Percentiles rank a stretch among this genome's conserved stretches.
Conservation (phyloP, 176 grass and related monocot species). For the Zoysia pacifica region DNA sequence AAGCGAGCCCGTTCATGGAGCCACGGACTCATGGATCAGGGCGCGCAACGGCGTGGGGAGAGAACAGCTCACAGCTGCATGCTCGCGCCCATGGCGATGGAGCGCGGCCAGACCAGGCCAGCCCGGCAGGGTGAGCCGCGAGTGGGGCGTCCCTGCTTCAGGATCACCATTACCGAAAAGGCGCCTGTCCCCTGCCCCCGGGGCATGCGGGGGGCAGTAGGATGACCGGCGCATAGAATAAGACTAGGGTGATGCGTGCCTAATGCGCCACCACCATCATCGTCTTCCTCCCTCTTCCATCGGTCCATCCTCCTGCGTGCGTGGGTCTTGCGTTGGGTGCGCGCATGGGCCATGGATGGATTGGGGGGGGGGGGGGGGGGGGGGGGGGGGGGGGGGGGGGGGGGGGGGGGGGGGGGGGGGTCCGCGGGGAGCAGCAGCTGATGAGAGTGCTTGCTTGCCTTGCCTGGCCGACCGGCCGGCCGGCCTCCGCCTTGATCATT, state of each 20-base stretch:
- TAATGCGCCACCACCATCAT: slow-evolving; percentile 14
- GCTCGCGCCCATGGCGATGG: slow-evolving; percentile 4
- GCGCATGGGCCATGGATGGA: slow-evolving; percentile 20
- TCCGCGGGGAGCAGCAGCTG: no score
- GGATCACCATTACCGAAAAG: slow-evolving; percentile 43
- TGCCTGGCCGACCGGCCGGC: neutral
- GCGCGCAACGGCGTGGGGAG: neutral
- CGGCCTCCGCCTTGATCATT: slow-evolving; percentile 38
- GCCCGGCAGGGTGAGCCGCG: neutral
- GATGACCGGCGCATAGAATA: slow-evolving; percentile 45
- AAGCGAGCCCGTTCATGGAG: neutral
- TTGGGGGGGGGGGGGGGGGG: no score
- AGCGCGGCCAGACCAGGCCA: neutral
- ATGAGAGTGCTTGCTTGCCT: neutral
- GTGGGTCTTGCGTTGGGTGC: neutral
- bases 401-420: no score
- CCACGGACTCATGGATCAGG: slow-evolving; percentile 13
- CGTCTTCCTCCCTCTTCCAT: slow-evolving; percentile 16
- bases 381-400: no score
- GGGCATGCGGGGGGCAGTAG: slow-evolving; percentile 48
- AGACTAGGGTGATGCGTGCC: slow-evolving; percentile 29
- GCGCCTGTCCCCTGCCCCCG: slow-evolving; percentile 24
- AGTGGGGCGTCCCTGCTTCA: no score
- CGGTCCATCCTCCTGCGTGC: neutral
- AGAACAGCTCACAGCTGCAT: neutral